These are phyloP conservation scores for Gliomastix tumulicola DNA, from an alignment of 2,329 filamentous ascomycete genomes.

Conservation along the genomic window DNA sequence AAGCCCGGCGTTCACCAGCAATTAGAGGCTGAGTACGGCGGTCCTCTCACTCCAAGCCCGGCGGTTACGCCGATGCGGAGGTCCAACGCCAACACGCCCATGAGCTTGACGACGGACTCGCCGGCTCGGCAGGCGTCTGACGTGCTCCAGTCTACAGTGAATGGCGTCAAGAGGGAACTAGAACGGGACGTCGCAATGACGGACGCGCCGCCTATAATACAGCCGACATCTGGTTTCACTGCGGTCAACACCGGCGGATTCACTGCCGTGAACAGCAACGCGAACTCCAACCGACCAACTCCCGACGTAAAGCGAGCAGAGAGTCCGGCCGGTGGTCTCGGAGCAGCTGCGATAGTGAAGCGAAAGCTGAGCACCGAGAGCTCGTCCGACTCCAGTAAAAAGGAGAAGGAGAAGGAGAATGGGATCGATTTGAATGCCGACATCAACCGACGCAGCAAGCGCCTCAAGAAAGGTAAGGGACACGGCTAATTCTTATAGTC, in stretches of 20 bases:
- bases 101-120: constrained; percentile 55
- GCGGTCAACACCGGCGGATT: constrained; percentile 56
- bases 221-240: constrained; percentile 49
- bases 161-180: constrained; percentile 33
- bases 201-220: constrained; percentile 32
- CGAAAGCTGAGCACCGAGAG: constrained; percentile 63
- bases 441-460: constrained; percentile 79
- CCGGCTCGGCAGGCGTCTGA: constrained; percentile 55
- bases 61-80: constrained; percentile 65
- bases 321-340: constrained; percentile 38
- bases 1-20: constrained; percentile 97
- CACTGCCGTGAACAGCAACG: constrained; percentile 70
- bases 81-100: constrained; percentile 52
- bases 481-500: not conserved
- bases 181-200: constrained; percentile 41
- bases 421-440: constrained; percentile 55
- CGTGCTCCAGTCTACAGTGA: constrained; percentile 40
- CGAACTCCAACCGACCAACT: constrained; percentile 60
- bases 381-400: constrained; percentile 34
- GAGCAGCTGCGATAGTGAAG: constrained; percentile 62
- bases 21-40: constrained; percentile 86
- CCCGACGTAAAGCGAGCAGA: constrained; percentile 25
- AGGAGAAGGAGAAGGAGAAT: constrained; percentile 39
- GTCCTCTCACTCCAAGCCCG: constrained; percentile 74
- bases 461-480: constrained; percentile 81